Percentiles rank a stretch among this genome's conserved stretches.
Conservation (phyloP, 352 stramenopile genomes). For the Thraustochytrium sp. region DNA sequence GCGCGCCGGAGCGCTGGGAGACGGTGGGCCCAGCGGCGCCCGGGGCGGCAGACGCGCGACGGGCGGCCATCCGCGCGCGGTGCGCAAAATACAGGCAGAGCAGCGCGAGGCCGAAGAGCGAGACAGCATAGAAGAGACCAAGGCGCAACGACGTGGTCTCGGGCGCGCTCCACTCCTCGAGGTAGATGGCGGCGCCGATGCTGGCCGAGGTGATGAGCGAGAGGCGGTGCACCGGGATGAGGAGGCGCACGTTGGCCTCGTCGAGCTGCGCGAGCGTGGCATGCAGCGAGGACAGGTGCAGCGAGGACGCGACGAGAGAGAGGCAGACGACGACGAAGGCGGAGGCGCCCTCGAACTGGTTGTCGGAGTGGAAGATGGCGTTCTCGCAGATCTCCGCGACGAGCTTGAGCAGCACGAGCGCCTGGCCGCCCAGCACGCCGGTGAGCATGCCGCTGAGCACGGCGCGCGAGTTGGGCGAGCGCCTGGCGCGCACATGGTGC, state of each 20-base stretch:
- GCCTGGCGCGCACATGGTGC: background rate
- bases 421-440: conserved; percentile 3
- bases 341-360: background rate
- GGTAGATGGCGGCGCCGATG: conserved; percentile 20
- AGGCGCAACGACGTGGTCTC: background rate
- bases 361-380: background rate
- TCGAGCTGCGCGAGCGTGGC: background rate
- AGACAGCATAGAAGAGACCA: background rate
- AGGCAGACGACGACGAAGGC: background rate
- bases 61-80: background rate
- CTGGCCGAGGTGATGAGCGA: conserved; percentile 5
- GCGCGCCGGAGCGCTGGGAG: background rate
- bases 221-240: conserved; percentile 12
- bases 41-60: background rate
- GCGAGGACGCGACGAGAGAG: background rate
- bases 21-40: background rate
- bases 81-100: background rate
- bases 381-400: conserved; percentile 35
- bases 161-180: conserved; percentile 4
- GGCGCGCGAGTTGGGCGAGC: background rate
- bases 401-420: conserved; percentile 29
- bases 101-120: background rate
- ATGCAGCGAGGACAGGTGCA: conserved; percentile 20
- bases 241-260: conserved; percentile 28
- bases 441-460: background rate